Conservation (phyloP, 495 filamentous ascomycete species). For the Penicillium desertorum region DNA sequence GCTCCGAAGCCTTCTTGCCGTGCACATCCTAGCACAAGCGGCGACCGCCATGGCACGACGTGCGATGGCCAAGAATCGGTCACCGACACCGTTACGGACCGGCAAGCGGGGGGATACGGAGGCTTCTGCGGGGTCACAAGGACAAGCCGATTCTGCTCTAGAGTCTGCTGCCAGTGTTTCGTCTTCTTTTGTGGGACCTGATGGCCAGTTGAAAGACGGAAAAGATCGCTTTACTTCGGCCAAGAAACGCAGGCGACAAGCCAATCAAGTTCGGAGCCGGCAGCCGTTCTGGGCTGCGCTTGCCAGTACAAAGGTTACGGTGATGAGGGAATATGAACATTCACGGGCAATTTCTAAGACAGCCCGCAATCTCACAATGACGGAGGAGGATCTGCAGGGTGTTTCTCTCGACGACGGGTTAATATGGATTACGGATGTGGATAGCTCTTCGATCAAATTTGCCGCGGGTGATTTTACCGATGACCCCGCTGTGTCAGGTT, state of each 20-base stretch:
- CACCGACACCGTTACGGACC: constrained; percentile 40
- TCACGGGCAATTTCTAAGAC: constrained; percentile 75
- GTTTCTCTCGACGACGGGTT: constrained; percentile 76
- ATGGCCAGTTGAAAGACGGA: constrained; percentile 56
- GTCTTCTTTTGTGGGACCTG: constrained; percentile 46
- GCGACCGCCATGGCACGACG: constrained; percentile 54
- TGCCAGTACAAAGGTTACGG: constrained; percentile 90
- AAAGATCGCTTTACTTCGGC: constrained; percentile 58
- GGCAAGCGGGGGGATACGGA: constrained; percentile 58
- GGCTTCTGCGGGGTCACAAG: constrained; percentile 52
- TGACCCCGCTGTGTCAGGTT: constrained; percentile 32
- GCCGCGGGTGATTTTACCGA: constrained; percentile 68
- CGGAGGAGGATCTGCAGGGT: constrained; percentile 78
- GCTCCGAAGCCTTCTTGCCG: constrained; percentile 65
- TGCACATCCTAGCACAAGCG: constrained; percentile 87
- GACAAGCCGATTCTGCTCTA: constrained; percentile 44
- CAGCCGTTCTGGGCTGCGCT: constrained; percentile 95
- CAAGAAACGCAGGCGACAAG: constrained; percentile 87
- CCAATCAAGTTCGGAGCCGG: constrained; percentile 79
- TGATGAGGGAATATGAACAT: constrained; percentile 89
- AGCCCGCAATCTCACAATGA: constrained; percentile 64
- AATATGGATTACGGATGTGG: constrained; percentile 85
- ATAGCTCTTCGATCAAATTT: constrained; percentile 79
- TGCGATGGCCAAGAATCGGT: constrained; percentile 52
- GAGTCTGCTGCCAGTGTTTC: constrained; percentile 49